Evolutionary conservation across 2,329 filamentous ascomycete species (phyloP).

Genomic region (Simplicillium aogashimaense): DNA sequence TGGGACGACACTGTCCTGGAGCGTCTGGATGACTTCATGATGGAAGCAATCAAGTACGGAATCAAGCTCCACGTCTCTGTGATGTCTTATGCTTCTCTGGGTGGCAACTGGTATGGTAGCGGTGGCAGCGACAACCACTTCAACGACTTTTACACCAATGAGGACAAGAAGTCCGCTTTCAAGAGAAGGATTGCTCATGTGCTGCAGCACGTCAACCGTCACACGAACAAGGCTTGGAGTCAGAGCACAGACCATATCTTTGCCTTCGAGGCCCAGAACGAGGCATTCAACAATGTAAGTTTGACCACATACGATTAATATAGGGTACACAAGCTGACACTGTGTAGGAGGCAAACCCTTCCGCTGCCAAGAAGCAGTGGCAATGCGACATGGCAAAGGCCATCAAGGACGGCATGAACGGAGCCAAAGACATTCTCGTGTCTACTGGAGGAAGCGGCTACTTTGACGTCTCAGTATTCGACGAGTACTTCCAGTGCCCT

Average conservation of each 20-base stretch:
- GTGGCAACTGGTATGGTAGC: conserved; percentile 8
- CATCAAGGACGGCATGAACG: conserved; percentile 12
- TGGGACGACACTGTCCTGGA: conserved; percentile 10
- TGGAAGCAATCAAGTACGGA: conserved; percentile 6
- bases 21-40: conserved; percentile 8
- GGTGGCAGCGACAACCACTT: conserved; percentile 6
- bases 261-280: conserved; percentile 13
- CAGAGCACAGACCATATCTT: conserved; percentile 14
- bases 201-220: conserved; percentile 6
- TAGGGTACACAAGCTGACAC: not conserved
- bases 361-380: conserved; percentile 9
- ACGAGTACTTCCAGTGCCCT: conserved; percentile 7
- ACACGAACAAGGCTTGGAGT: conserved; percentile 9
- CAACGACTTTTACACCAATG: conserved; percentile 1
- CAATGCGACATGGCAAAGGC: conserved; percentile 13
- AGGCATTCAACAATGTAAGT: conserved; percentile 12
- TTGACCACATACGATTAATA: not conserved
- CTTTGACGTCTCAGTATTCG: conserved; percentile 9
- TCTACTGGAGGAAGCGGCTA: conserved; percentile 11
- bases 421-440: conserved; percentile 9
- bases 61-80: conserved; percentile 10
- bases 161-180: no score
- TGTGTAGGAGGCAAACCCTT: conserved; percentile 7
- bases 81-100: conserved; percentile 8
- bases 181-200: conserved; percentile 5